Percentiles rank a stretch among this genome's conserved stretches.
phyloP scores from a whole-genome alignment of 192 early-diverging fungal genomes.

The Chytriomyces sp. region DNA sequence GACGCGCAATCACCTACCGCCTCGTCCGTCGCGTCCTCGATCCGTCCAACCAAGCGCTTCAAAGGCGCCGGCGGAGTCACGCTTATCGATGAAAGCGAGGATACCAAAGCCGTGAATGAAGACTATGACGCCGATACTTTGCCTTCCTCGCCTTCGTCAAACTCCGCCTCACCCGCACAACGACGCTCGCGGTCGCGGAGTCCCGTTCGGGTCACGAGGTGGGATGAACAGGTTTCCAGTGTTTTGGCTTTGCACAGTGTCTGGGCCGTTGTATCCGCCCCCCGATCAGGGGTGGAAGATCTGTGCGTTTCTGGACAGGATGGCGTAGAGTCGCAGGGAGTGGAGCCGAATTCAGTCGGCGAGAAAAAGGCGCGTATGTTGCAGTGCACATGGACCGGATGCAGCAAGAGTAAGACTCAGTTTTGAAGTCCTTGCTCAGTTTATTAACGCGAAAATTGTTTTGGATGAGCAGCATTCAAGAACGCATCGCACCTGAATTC shows the following conservation, averaged over 20 bases:
- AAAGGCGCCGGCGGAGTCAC: background rate
- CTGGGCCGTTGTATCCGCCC: too few relatives aligned
- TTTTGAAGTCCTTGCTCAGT: background rate
- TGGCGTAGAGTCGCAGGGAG: background rate
- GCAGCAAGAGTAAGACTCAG: background rate
- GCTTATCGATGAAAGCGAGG: background rate
- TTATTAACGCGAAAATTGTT: background rate
- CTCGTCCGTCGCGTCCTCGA: background rate
- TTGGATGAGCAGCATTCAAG: background rate
- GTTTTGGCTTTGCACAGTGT: too few relatives aligned
- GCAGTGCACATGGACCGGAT: background rate
- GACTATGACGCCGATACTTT: too few relatives aligned
- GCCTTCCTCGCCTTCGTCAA: too few relatives aligned
- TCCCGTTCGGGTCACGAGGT: too few relatives aligned
- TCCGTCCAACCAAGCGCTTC: background rate
- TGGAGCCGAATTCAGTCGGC: background rate
- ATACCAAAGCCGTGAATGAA: background rate
- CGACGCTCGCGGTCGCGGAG: too few relatives aligned
- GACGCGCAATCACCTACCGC: background rate
- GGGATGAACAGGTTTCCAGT: too few relatives aligned
- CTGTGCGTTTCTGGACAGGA: background rate
- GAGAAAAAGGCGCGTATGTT: background rate
- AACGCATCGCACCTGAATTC: background rate
- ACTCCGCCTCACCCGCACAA: too few relatives aligned
- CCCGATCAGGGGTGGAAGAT: background rate